Percentiles rank a stretch among this genome's conserved stretches.
These are phyloP conservation scores for Polyporus tsugae DNA, from an alignment of 1,284 basidiomycete genomes.

Conservation along the genomic window DNA sequence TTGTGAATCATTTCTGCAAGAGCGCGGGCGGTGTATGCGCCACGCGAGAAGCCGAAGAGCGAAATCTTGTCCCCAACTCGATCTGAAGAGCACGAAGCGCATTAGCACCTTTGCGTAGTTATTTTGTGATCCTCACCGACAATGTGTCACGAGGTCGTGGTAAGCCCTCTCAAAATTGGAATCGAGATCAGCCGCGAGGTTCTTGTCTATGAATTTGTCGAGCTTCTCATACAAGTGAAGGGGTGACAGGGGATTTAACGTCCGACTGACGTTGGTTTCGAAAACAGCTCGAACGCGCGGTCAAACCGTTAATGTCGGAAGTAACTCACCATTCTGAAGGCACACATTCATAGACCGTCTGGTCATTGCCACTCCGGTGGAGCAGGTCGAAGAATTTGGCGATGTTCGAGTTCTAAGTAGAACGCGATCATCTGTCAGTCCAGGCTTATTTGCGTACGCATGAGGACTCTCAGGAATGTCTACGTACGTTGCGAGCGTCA, in stretches of 20 bases:
- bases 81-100: slow-evolving; percentile 37
- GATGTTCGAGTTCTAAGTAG: slow-evolving; percentile 65
- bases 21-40: slow-evolving; percentile 64
- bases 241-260: no score
- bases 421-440: no score
- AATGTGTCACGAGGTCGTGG: slow-evolving; percentile 70
- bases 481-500: slow-evolving; percentile 47
- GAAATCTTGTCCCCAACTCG: slow-evolving; percentile 58
- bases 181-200: no score
- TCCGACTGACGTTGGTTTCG: no score
- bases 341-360: slow-evolving; percentile 33
- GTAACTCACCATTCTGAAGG: no score
- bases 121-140: slow-evolving; percentile 39
- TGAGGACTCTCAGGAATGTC: slow-evolving; percentile 37
- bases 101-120: no score
- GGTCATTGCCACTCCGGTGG: slow-evolving; percentile 54
- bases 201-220: no score
- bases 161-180: slow-evolving; percentile 48
- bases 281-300: no score
- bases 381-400: slow-evolving; percentile 63
- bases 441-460: no score
- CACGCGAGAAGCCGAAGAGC: slow-evolving; percentile 70
- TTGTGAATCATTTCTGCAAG: slow-evolving; percentile 65
- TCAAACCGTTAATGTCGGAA: no score
- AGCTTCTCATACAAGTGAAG: no score